These are phyloP conservation scores for Silene latifolia DNA, from an alignment of 148 eudicot genomes.

Conservation along the genomic window DNA sequence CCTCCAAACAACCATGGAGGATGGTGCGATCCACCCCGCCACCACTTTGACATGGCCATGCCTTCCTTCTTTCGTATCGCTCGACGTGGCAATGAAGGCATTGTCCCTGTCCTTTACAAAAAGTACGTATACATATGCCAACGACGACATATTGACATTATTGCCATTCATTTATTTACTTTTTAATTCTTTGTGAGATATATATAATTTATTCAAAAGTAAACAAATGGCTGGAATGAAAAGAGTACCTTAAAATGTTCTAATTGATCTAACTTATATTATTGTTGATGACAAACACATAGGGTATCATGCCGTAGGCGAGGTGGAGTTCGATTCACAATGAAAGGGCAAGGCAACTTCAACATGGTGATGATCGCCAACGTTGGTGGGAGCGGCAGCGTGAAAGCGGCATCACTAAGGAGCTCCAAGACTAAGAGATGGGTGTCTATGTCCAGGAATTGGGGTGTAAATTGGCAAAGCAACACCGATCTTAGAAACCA, in stretches of 20 bases:
- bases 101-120: conserved; percentile 55
- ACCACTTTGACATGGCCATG: conserved; percentile 74
- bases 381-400: conserved; percentile 57
- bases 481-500: conserved; percentile 43
- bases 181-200: too few species aligned
- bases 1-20: conserved; percentile 75
- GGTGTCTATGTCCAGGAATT: conserved; percentile 60
- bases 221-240: too few species aligned
- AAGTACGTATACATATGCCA: conserved; percentile 50
- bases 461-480: conserved; percentile 85
- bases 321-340: conserved; percentile 75
- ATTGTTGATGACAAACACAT: background rate
- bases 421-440: conserved; percentile 42
- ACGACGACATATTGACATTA: too few species aligned
- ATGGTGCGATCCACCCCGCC: conserved; percentile 70
- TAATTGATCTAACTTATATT: background rate
- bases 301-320: conserved; percentile 64
- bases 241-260: too few species aligned
- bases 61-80: conserved; percentile 67
- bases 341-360: conserved; percentile 75
- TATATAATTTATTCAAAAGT: too few species aligned
- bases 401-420: conserved; percentile 53
- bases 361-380: conserved; percentile 73
- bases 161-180: too few species aligned
- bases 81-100: conserved; percentile 55